These are phyloP conservation scores for Pelargonium nanum DNA, from an alignment of 345 rosid species.

Conservation along the genomic window DNA sequence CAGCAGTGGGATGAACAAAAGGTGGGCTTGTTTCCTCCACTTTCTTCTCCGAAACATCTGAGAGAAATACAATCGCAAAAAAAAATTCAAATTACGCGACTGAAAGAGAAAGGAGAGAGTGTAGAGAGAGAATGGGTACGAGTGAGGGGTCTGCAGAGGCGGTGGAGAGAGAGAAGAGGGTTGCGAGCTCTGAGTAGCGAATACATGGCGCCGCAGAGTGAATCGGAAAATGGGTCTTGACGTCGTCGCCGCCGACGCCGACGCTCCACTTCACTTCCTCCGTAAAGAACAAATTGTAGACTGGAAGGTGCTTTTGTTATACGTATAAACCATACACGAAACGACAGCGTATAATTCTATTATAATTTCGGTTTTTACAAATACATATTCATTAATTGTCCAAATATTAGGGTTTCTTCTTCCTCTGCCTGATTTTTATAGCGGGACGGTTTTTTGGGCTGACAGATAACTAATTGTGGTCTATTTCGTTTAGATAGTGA, in stretches of 20 bases:
- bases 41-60: conserved; percentile 26
- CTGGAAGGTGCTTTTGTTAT: too few relatives aligned
- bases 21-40: conserved; percentile 14
- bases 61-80: conserved; percentile 1
- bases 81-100: background rate
- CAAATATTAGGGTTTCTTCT: too few relatives aligned
- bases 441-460: too few relatives aligned
- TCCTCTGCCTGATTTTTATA: too few relatives aligned
- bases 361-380: too few relatives aligned
- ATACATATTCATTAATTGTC: too few relatives aligned
- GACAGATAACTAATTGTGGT: too few relatives aligned
- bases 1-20: conserved; percentile 57
- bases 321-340: too few relatives aligned
- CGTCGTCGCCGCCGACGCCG: too few relatives aligned
- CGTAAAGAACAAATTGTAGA: too few relatives aligned
- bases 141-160: conserved; percentile 18
- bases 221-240: background rate
- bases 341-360: too few relatives aligned
- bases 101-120: conserved; percentile 3
- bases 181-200: conserved; percentile 34
- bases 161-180: conserved; percentile 3
- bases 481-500: too few relatives aligned
- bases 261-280: background rate
- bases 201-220: conserved; percentile 24
- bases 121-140: conserved; percentile 14